Conservation (phyloP, 345 rosid species). For the Aquilaria malaccensis region DNA sequence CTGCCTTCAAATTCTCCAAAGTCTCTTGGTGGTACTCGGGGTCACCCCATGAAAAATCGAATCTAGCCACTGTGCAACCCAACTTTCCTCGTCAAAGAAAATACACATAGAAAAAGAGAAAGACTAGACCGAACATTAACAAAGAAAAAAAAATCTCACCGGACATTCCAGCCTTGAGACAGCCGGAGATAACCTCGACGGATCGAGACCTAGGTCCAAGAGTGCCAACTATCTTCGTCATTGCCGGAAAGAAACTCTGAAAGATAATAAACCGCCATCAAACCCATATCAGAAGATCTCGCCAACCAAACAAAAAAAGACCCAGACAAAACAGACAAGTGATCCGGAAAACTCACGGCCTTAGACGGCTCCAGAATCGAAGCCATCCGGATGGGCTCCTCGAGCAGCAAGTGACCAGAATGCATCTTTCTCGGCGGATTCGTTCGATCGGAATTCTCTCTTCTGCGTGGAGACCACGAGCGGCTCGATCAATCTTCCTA, state of each 20-base stretch:
- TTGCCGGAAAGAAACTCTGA: slow-evolving; percentile 90
- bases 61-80: slow-evolving; percentile 63
- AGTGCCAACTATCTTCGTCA: slow-evolving; percentile 96
- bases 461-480: slow-evolving; percentile 13
- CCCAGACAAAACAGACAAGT: neutral
- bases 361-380: slow-evolving; percentile 95
- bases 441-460: slow-evolving; percentile 18
- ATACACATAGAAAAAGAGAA: neutral
- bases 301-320: neutral
- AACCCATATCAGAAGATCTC: neutral
- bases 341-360: slow-evolving; percentile 40
- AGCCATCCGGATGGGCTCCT: slow-evolving; percentile 99
- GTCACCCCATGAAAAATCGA: slow-evolving; percentile 89
- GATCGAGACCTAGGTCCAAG: slow-evolving; percentile 85
- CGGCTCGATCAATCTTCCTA: neutral
- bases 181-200: slow-evolving; percentile 59
- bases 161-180: slow-evolving; percentile 93
- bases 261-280: slow-evolving; percentile 5
- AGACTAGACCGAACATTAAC: neutral
- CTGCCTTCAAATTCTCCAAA: slow-evolving; percentile 65
- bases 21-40: slow-evolving; percentile 81
- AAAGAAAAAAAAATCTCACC: slow-evolving; percentile 26
- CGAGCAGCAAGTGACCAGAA: slow-evolving; percentile 86
- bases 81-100: neutral
- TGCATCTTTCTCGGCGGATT: slow-evolving; percentile 48